A percentile compares a stretch with the other conserved stretches of the same genome.
Conservation (phyloP, 2,329 filamentous ascomycete genomes). For the Monascus ruber region DNA sequence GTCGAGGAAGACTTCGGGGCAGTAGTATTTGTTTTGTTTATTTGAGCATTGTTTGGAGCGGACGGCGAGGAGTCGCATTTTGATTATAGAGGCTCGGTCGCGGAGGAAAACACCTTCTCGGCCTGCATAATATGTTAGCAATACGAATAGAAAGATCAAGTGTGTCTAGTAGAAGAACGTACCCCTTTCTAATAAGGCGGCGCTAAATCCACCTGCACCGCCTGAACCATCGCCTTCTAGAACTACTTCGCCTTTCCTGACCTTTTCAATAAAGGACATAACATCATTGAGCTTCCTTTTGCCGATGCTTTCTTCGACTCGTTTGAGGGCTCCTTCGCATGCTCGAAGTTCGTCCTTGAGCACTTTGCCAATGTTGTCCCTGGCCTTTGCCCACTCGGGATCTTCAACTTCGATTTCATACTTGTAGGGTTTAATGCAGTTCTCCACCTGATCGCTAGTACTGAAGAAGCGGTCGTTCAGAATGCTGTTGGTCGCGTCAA, state of each 20-base stretch:
- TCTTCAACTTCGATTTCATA: slow-evolving; percentile 94
- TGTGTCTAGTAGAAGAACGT: slow-evolving; percentile 17
- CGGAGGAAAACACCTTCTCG: slow-evolving; percentile 89
- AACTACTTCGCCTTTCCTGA: slow-evolving; percentile 71
- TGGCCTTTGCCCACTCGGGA: slow-evolving; percentile 72
- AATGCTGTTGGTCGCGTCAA: slow-evolving; percentile 78
- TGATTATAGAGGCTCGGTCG: slow-evolving; percentile 79
- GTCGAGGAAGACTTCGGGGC: slow-evolving; percentile 95
- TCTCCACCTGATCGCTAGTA: slow-evolving; percentile 95
- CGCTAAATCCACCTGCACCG: slow-evolving; percentile 88
- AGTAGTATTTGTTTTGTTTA: slow-evolving; percentile 87
- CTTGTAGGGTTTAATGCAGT: slow-evolving; percentile 98
- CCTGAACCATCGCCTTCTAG: slow-evolving; percentile 73
- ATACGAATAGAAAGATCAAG: background rate
- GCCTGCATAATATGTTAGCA: slow-evolving; percentile 40
- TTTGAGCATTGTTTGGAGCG: slow-evolving; percentile 81
- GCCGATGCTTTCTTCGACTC: slow-evolving; percentile 66
- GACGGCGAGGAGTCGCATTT: slow-evolving; percentile 76
- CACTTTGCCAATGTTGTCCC: slow-evolving; percentile 68
- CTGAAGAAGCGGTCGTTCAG: slow-evolving; percentile 92
- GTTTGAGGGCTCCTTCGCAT: slow-evolving; percentile 66
- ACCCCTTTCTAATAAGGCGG: slow-evolving; percentile 75
- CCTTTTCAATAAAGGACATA: slow-evolving; percentile 79
- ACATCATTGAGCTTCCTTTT: slow-evolving; percentile 81
- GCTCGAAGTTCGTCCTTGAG: slow-evolving; percentile 81